phyloP scores from a whole-genome alignment of 2,329 filamentous ascomycete genomes.

The Fusarium sp. region DNA sequence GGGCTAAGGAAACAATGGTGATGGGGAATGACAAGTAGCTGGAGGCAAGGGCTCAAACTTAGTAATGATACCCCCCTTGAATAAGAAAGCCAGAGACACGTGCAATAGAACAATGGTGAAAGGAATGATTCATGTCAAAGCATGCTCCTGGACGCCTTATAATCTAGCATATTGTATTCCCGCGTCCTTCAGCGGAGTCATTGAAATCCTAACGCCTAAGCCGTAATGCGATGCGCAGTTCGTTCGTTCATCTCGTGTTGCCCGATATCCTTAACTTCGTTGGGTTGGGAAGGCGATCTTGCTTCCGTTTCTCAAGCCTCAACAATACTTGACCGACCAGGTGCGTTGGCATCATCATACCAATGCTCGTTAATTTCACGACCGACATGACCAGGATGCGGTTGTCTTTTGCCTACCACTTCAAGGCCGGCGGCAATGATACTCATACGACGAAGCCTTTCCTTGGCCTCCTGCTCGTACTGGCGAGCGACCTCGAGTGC shows the following conservation, averaged over 20 bases:
- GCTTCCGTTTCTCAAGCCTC: constrained; percentile 19
- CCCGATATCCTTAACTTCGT: background rate
- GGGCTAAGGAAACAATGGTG: constrained; percentile 64
- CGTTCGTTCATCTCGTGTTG: constrained; percentile 16
- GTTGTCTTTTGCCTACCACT: constrained; percentile 56
- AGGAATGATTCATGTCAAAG: constrained; percentile 19
- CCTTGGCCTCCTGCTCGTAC: constrained; percentile 80
- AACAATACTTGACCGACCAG: constrained; percentile 15
- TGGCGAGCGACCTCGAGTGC: constrained; percentile 76
- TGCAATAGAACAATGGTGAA: background rate
- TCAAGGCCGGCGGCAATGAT: constrained; percentile 82
- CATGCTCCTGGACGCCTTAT: constrained; percentile 38
- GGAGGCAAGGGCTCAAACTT: constrained; percentile 11
- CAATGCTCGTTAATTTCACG: constrained; percentile 51
- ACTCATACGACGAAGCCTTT: constrained; percentile 83
- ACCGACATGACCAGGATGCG: constrained; percentile 12
- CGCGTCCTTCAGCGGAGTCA: constrained; percentile 37
- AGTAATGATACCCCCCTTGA: constrained; percentile 44
- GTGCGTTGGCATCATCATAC: constrained; percentile 50
- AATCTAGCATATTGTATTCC: constrained; percentile 30
- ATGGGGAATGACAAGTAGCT: background rate
- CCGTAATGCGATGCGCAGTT: constrained; percentile 32
- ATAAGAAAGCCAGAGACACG: constrained; percentile 3
- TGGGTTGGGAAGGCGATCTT: background rate
- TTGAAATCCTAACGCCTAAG: constrained; percentile 45